Base-by-base conservation (phyloP, 768 basidiomycete species). In the Fomitopsis pulvina region DNA sequence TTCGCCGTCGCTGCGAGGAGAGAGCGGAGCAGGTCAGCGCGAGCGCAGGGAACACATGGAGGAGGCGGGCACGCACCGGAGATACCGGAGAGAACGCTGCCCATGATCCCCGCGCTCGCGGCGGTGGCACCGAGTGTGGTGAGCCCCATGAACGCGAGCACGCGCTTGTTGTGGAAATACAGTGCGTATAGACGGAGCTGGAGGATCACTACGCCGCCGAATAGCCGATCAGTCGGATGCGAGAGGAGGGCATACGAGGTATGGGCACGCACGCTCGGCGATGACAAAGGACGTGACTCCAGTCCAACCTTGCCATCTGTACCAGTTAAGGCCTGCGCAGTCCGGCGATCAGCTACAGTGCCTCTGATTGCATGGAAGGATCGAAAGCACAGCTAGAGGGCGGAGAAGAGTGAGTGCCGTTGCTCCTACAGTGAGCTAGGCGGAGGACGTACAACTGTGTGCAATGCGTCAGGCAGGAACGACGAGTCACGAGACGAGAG, bases 151-250 rank as follows among this genome's bases (percentile, higher is more conserved):
- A 77, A 47, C 3, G 62, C 62, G 3, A 84, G 69, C 16, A 83
- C 60, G 46, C 66, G 72, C 56, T 74, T 78, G 63, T 78, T 70
- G 21, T 78, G 59, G 43, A 72, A 74, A 60, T 80, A 82, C 53
- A 83, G 64, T 1, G 80, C 81, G 61, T 80, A 81, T n/a, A 83
- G 60, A 25, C 81, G 76, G 64, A 80, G 75, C 64, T 80, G 80
- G 14, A 82, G 68, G 52, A 81, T 80, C 34, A 75, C 80, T 81
- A 9, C 24, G 22, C 25, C 34, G 1, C n/a, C 29, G 48, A 41
- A 12, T 46, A 45, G 42, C 41, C 38, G 29, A 45, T 14, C 14
- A 5, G 7, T 37, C 18, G 14, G 34, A 12, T 32, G n/a, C n/a
- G n/a, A n/a, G n/a, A n/a, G n/a, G n/a, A 25, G 8, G 22, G 34